These are phyloP conservation scores for Syzygium grande DNA, from an alignment of 345 rosid species.

Conservation along the genomic window DNA sequence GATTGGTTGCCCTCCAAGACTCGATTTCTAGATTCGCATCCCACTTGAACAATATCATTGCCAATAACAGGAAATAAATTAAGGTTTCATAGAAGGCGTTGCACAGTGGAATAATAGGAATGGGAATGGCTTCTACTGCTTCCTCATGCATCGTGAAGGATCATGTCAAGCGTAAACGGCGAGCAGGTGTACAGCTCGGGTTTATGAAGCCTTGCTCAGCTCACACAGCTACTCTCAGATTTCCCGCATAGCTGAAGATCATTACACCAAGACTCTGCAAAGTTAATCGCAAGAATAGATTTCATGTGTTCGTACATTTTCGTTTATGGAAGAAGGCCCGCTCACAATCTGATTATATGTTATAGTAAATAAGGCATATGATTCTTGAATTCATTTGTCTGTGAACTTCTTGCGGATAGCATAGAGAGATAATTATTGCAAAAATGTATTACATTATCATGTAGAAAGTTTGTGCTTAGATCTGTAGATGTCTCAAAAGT, in stretches of 20 bases:
- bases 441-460: no score
- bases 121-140: background rate
- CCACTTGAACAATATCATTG: no score
- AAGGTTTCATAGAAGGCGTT: background rate
- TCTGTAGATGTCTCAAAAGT: background rate
- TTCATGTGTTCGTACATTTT: background rate
- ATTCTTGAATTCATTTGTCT: background rate
- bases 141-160: background rate
- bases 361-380: background rate
- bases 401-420: background rate
- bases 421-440: background rate
- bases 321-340: background rate
- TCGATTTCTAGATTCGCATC: background rate
- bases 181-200: background rate
- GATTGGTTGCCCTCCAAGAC: background rate
- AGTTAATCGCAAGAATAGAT: no score
- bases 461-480: background rate
- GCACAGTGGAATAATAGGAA: background rate
- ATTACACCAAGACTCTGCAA: constrained; percentile 19
- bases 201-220: constrained; percentile 31
- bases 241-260: constrained; percentile 25
- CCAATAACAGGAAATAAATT: background rate
- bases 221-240: constrained; percentile 13
- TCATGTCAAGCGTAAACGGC: background rate
- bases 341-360: background rate